Conservation (phyloP, 192 early-diverging fungal genomes). For the Diversispora epigaea region DNA sequence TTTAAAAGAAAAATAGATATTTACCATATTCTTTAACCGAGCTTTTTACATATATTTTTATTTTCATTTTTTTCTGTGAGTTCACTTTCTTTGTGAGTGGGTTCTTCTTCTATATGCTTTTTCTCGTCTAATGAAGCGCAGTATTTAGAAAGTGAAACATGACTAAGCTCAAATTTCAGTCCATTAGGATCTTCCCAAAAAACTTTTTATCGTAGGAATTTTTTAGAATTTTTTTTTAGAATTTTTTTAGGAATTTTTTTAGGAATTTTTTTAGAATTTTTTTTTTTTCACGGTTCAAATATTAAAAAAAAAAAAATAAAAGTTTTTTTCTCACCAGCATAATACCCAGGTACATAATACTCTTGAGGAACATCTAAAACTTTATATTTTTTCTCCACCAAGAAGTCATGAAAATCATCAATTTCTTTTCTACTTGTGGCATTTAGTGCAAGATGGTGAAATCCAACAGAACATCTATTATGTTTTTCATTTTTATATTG, state of each 20-base stretch:
- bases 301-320: conserved; percentile 2
- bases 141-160: neutral
- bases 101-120: too few species aligned
- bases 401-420: conserved; percentile 10
- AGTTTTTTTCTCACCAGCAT: neutral
- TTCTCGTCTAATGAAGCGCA: too few species aligned
- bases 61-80: too few species aligned
- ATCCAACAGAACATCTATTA: neutral
- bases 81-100: too few species aligned
- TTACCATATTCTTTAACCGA: too few species aligned
- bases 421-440: neutral
- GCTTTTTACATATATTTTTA: too few species aligned
- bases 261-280: neutral
- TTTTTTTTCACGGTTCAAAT: neutral
- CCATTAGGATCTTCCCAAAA: conserved; percentile 13
- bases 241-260: neutral
- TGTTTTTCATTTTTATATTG: conserved; percentile 3
- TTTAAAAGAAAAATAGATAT: too few species aligned
- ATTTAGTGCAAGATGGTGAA: conserved; percentile 7
- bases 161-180: conserved; percentile 9
- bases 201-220: neutral
- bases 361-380: conserved; percentile 14
- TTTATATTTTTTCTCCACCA: neutral
- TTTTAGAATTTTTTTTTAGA: neutral
- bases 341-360: conserved; percentile 18